These are phyloP conservation scores for Kwoniella europaea DNA, from an alignment of 768 basidiomycete species.

Conservation along the genomic window DNA sequence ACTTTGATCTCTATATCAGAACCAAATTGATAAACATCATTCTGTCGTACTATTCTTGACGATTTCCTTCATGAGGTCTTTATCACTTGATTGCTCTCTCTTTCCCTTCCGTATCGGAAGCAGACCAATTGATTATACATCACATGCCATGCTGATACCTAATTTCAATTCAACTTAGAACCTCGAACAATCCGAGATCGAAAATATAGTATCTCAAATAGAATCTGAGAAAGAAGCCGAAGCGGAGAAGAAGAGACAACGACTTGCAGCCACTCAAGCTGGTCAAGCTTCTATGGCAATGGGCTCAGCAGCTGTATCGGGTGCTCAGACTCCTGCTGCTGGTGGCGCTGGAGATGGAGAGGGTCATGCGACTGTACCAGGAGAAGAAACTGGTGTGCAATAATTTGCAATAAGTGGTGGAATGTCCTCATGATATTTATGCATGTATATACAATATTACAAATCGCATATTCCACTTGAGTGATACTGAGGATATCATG, in stretches of 20 bases:
- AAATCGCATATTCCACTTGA: too few relatives aligned
- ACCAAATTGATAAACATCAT: too few relatives aligned
- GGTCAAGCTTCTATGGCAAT: conserved; percentile 54
- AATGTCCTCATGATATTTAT: conserved; percentile 8
- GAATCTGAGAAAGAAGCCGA: conserved; percentile 97
- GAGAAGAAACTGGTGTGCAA: conserved; percentile 42
- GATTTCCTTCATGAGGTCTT: not conserved
- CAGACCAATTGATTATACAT: not conserved
- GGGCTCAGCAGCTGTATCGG: conserved; percentile 25
- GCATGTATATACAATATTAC: conserved; percentile 20
- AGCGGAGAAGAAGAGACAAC: conserved; percentile 89
- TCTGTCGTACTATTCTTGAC: not conserved
- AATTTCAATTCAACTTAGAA: conserved; percentile 64
- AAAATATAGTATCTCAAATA: conserved; percentile 87
- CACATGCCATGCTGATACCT: not conserved
- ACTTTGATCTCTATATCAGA: not conserved
- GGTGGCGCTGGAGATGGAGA: conserved; percentile 19
- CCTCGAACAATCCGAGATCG: conserved; percentile 83
- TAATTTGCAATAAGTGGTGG: conserved; percentile 19
- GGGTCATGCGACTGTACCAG: conserved; percentile 34
- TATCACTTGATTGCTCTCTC: too few relatives aligned
- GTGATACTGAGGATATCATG: conserved; percentile 14
- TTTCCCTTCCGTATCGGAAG: not conserved
- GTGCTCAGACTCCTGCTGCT: conserved; percentile 25
- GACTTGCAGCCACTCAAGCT: conserved; percentile 76